These are phyloP conservation scores for Penicillium mononematosum DNA, from an alignment of 495 filamentous ascomycete species.

Conservation along the genomic window DNA sequence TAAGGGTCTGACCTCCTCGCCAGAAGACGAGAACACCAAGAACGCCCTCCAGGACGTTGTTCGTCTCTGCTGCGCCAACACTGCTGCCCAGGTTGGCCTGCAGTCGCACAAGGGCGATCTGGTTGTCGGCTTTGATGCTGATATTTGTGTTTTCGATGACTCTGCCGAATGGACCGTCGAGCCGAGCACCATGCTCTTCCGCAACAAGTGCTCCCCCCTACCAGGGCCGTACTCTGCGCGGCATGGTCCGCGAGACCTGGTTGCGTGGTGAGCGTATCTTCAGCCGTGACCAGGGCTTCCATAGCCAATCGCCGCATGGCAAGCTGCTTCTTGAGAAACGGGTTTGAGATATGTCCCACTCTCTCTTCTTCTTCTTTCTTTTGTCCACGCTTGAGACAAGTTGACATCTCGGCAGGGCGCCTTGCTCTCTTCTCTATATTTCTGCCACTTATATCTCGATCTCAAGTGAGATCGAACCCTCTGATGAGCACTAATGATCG, in stretches of 20 bases:
- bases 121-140: slow-evolving; percentile 82
- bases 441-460: slow-evolving; percentile 17
- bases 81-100: slow-evolving; percentile 88
- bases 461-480: slow-evolving; percentile 12
- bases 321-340: slow-evolving; percentile 62
- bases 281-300: slow-evolving; percentile 59
- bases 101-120: slow-evolving; percentile 78
- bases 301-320: slow-evolving; percentile 56
- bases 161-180: slow-evolving; percentile 71
- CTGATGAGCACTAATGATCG: slow-evolving; percentile 33
- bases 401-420: slow-evolving; percentile 18
- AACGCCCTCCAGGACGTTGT: slow-evolving; percentile 71
- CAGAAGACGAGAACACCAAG: slow-evolving; percentile 43
- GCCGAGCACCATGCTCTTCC: slow-evolving; percentile 75
- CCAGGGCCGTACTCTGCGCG: slow-evolving; percentile 75
- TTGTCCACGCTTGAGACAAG: slow-evolving; percentile 15
- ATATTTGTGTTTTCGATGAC: slow-evolving; percentile 91
- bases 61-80: slow-evolving; percentile 80
- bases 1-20: slow-evolving; percentile 39
- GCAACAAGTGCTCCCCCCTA: slow-evolving; percentile 92
- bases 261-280: slow-evolving; percentile 77
- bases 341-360: slow-evolving; percentile 26
- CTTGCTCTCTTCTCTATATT: slow-evolving; percentile 5
- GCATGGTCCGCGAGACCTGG: slow-evolving; percentile 88
- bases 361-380: slow-evolving; percentile 29